These are phyloP conservation scores for Aspergillus avenaceus DNA, from an alignment of 495 filamentous ascomycete genomes.

Conservation along the genomic window DNA sequence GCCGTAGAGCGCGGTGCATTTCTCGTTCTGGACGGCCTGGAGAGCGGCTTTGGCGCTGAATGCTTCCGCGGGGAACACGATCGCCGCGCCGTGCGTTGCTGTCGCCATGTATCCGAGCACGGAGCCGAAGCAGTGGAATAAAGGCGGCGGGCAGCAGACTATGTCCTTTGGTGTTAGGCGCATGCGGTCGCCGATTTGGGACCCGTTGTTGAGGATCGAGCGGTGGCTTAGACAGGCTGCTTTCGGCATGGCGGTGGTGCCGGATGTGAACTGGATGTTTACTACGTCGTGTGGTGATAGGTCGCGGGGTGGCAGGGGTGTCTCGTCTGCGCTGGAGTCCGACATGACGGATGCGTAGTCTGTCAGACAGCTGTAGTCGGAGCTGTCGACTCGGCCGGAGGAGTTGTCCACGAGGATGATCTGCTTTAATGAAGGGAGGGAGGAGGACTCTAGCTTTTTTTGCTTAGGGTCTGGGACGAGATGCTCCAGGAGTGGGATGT, in stretches of 20 bases:
- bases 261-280: slow-evolving; percentile 96
- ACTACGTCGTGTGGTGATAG: slow-evolving; percentile 69
- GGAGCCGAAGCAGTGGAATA: slow-evolving; percentile 92
- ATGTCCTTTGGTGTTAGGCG: slow-evolving; percentile 65
- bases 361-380: slow-evolving; percentile 43
- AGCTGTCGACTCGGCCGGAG: slow-evolving; percentile 48
- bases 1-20: slow-evolving; percentile 82
- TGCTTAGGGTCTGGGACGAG: slow-evolving; percentile 58
- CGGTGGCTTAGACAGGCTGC: slow-evolving; percentile 84
- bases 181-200: slow-evolving; percentile 79
- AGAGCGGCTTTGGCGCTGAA: slow-evolving; percentile 78
- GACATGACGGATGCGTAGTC: slow-evolving; percentile 47
- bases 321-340: slow-evolving; percentile 46
- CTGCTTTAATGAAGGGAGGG: slow-evolving; percentile 63
- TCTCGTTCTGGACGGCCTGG: slow-evolving; percentile 65
- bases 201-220: slow-evolving; percentile 86
- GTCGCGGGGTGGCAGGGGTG: slow-evolving; percentile 31
- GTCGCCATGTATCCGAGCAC: slow-evolving; percentile 94
- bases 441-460: slow-evolving; percentile 53
- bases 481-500: slow-evolving; percentile 62
- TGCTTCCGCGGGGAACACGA: slow-evolving; percentile 83
- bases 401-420: slow-evolving; percentile 85
- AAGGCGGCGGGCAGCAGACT: slow-evolving; percentile 80
- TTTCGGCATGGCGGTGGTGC: slow-evolving; percentile 86
- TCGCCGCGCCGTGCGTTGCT: slow-evolving; percentile 76